Evolutionary conservation across 306 rosid species (phyloP).

Genomic region (Lithocarpus polystachyus): DNA sequence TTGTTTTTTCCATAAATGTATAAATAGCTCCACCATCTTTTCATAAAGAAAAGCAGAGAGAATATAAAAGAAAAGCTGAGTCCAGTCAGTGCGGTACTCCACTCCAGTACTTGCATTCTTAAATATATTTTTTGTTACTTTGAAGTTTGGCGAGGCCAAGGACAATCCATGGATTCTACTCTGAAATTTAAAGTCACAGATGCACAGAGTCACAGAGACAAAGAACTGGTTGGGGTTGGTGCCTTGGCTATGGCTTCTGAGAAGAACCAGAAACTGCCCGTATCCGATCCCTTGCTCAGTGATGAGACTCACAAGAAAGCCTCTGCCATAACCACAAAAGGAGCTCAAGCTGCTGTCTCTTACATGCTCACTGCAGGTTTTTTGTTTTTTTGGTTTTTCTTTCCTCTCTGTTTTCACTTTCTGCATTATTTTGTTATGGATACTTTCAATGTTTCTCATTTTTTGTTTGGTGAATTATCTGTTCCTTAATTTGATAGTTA

Average conservation of each 20-base stretch:
- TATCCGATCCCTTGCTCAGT: slow-evolving; percentile 13
- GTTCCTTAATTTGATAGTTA: too few relatives aligned
- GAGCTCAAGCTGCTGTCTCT: slow-evolving; percentile 62
- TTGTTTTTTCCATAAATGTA: too few relatives aligned
- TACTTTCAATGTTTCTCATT: background rate
- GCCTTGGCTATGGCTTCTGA: slow-evolving; percentile 30
- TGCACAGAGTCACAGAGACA: background rate
- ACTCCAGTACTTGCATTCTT: too few relatives aligned
- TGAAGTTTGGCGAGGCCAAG: too few relatives aligned
- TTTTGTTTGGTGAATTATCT: background rate
- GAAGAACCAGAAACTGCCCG: slow-evolving; percentile 30
- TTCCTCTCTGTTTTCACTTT: background rate
- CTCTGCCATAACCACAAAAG: slow-evolving; percentile 49
- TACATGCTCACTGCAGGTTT: slow-evolving; percentile 71
- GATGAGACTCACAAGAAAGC: slow-evolving; percentile 28
- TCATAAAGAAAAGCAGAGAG: too few relatives aligned
- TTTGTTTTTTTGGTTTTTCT: background rate
- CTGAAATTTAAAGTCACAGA: background rate
- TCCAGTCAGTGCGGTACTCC: too few relatives aligned
- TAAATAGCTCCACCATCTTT: too few relatives aligned
- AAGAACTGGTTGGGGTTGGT: background rate
- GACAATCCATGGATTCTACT: background rate
- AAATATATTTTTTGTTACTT: too few relatives aligned
- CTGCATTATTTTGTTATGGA: background rate
- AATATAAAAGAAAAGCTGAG: too few relatives aligned